Evolutionary conservation across 2,329 filamentous ascomycete genomes (phyloP).

Genomic region (Aspergillus proliferans): DNA sequence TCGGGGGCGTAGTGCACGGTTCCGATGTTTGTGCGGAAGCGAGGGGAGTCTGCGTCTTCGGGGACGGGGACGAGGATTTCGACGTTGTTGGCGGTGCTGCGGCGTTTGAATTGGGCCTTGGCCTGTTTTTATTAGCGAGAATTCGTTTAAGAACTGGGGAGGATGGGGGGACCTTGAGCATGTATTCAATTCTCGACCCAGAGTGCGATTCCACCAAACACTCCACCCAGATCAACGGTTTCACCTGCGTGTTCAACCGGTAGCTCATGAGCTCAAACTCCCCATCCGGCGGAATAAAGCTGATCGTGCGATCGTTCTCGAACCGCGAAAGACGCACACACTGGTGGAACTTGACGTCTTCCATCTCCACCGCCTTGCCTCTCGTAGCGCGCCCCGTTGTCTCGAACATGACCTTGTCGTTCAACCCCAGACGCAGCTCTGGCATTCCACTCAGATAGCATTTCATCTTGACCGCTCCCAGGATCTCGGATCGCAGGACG

Average conservation of each 20-base stretch:
- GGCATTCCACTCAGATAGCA: slow-evolving; percentile 99
- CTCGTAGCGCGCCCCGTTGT: slow-evolving; percentile 88
- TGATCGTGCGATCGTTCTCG: slow-evolving; percentile 97
- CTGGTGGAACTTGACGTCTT: slow-evolving; percentile 99
- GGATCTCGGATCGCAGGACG: slow-evolving; percentile 89
- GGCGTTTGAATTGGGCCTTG: slow-evolving; percentile 93
- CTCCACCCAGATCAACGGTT: slow-evolving; percentile 97
- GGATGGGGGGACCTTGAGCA: slow-evolving; percentile 64
- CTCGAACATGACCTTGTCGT: slow-evolving; percentile 99
- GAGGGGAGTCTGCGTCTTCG: slow-evolving; percentile 90
- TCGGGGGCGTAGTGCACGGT: slow-evolving; percentile 96
- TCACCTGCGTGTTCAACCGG: slow-evolving; percentile 95
- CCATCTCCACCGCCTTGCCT: slow-evolving; percentile 98
- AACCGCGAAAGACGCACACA: slow-evolving; percentile 93
- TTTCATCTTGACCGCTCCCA: slow-evolving; percentile 99
- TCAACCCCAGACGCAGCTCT: slow-evolving; percentile 84
- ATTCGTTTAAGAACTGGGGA: not conserved
- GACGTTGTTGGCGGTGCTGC: slow-evolving; percentile 97
- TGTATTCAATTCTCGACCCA: slow-evolving; percentile 93
- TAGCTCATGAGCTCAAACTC: slow-evolving; percentile 99
- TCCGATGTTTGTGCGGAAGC: slow-evolving; percentile 95
- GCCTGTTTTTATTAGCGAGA: slow-evolving; percentile 45
- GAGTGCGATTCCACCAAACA: slow-evolving; percentile 95
- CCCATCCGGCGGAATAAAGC: slow-evolving; percentile 95
- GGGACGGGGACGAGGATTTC: slow-evolving; percentile 96